Evolutionary conservation across 176 grass and related monocot species (phyloP).

Genomic region (Aegilops tauschii): DNA sequence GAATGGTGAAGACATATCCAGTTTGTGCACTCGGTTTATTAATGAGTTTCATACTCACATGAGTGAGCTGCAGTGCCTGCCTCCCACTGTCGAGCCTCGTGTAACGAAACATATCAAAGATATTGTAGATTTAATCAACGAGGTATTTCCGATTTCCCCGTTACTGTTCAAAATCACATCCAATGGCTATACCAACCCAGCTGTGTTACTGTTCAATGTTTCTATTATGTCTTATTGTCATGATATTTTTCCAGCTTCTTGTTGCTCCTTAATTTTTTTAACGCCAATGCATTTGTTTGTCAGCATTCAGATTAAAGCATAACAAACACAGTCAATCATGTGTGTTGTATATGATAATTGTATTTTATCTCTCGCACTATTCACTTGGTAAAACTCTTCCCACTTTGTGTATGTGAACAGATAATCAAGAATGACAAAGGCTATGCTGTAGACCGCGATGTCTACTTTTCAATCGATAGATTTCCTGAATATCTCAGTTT

Average conservation of each 20-base stretch:
- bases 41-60: constrained; percentile 73
- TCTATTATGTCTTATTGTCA: neutral
- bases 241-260: constrained; percentile 4
- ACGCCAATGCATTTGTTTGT: neutral
- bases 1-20: constrained; percentile 52
- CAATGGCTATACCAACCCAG: neutral
- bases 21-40: constrained; percentile 58
- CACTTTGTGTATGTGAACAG: constrained; percentile 25
- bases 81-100: constrained; percentile 67
- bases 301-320: neutral
- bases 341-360: neutral
- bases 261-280: neutral
- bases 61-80: constrained; percentile 56
- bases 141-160: constrained; percentile 42
- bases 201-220: no score
- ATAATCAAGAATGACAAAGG: constrained; percentile 60
- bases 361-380: neutral
- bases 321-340: no score
- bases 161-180: neutral
- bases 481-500: constrained; percentile 52
- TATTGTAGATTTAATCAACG: constrained; percentile 76
- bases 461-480: constrained; percentile 52
- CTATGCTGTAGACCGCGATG: constrained; percentile 56
- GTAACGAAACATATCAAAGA: constrained; percentile 77
- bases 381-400: neutral